These are phyloP conservation scores for Hypoxylon sp. DNA, from an alignment of 2,329 filamentous ascomycete genomes.

Conservation along the genomic window DNA sequence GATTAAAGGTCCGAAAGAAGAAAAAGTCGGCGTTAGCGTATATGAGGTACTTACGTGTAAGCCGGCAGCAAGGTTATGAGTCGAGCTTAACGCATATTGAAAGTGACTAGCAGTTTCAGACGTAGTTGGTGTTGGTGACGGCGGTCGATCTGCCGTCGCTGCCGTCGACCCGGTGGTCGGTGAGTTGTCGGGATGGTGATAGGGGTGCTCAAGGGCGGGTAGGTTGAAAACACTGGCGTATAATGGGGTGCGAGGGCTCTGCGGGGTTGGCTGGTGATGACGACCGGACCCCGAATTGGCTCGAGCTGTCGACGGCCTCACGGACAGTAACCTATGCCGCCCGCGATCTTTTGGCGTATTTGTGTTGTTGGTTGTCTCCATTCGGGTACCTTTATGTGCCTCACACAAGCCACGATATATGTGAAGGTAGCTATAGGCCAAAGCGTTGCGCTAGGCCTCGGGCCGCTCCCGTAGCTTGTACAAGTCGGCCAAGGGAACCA, in stretches of 20 bases:
- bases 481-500: slow-evolving; percentile 9
- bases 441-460: slow-evolving; percentile 37
- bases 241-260: slow-evolving; percentile 37
- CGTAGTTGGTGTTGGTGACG: slow-evolving; percentile 21
- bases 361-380: slow-evolving; percentile 37
- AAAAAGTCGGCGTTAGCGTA: slow-evolving; percentile 5
- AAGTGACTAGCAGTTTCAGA: slow-evolving; percentile 21
- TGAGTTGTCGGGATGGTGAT: slow-evolving; percentile 19
- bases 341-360: slow-evolving; percentile 36
- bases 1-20: slow-evolving; percentile 22
- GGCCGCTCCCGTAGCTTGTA: slow-evolving; percentile 39
- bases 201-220: slow-evolving; percentile 18
- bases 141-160: slow-evolving; percentile 12
- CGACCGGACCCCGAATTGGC: slow-evolving; percentile 29
- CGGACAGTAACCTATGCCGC: slow-evolving; percentile 37
- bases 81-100: slow-evolving; percentile 38
- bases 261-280: slow-evolving; percentile 31
- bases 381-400: slow-evolving; percentile 18
- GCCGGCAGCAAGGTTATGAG: slow-evolving; percentile 12
- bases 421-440: slow-evolving; percentile 7
- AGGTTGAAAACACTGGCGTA: slow-evolving; percentile 34
- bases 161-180: slow-evolving; percentile 17
- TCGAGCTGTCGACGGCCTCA: slow-evolving; percentile 36
- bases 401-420: slow-evolving; percentile 4
- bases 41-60: slow-evolving; percentile 10